These are phyloP conservation scores for Xylariomycetidae sp. DNA, from an alignment of 2,329 filamentous ascomycete genomes.

Conservation along the genomic window DNA sequence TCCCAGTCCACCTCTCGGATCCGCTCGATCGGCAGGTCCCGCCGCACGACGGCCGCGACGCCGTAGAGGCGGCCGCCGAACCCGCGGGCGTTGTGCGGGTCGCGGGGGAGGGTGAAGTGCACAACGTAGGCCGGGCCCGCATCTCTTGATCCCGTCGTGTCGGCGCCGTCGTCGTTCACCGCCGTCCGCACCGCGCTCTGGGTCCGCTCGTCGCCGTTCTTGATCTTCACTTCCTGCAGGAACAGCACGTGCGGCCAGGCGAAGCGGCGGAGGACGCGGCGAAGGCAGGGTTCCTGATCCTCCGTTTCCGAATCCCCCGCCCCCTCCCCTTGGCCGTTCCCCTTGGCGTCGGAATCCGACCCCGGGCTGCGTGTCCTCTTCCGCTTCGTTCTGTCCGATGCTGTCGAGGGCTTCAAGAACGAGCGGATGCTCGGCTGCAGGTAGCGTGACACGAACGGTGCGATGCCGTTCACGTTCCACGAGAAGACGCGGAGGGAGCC, in stretches of 20 bases:
- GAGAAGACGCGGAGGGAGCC: conserved; percentile 6
- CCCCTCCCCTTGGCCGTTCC: not conserved
- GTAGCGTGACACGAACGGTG: conserved; percentile 4
- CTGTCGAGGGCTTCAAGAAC: conserved; percentile 1
- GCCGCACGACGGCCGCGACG: conserved; percentile 41
- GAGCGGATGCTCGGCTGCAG: conserved; percentile 5
- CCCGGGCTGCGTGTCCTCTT: conserved; percentile 44
- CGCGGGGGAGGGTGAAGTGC: conserved; percentile 40
- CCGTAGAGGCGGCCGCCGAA: conserved; percentile 46
- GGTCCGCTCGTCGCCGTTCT: conserved; percentile 2
- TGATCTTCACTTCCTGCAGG: conserved; percentile 12
- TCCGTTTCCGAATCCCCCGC: not conserved
- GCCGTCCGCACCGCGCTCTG: conserved; percentile 4
- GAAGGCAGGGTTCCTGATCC: conserved; percentile 6
- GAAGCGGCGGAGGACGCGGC: conserved; percentile 3
- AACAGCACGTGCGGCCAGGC: conserved; percentile 8
- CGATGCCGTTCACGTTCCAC: conserved; percentile 11
- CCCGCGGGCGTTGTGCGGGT: conserved; percentile 42
- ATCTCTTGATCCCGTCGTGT: conserved; percentile 1
- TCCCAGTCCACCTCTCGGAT: conserved; percentile 43
- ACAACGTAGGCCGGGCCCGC: conserved; percentile 33
- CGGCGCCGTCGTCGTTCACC: conserved; percentile 1
- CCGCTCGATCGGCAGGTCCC: conserved; percentile 31
- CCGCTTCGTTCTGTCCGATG: conserved; percentile 34
- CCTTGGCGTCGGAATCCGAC: conserved; percentile 32